A percentile compares a stretch with the other conserved stretches of the same genome.
phyloP scores from a whole-genome alignment of 2,329 filamentous ascomycete genomes.

The Colletotrichum cereale region DNA sequence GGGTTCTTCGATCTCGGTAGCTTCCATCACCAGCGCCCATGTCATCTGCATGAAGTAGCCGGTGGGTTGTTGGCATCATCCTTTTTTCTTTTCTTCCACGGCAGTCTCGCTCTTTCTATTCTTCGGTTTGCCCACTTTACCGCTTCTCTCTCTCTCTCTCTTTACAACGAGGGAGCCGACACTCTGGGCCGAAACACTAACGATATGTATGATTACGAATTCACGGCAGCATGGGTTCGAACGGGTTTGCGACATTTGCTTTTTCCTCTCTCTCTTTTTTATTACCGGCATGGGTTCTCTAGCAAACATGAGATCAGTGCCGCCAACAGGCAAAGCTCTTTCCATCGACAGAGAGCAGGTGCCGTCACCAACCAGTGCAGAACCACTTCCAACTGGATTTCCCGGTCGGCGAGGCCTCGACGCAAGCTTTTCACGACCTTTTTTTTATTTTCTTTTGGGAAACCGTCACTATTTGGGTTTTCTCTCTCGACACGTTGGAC shows the following conservation, averaged over 20 bases:
- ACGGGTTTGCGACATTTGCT: not conserved
- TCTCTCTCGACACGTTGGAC: constrained; percentile 4
- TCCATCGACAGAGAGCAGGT: not conserved
- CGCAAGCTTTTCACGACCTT: not conserved
- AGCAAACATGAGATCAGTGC: not conserved
- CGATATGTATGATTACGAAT: not conserved
- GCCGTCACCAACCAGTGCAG: not conserved
- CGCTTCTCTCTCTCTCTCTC: not conserved
- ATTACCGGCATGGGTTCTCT: not conserved
- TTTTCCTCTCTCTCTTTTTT: not conserved
- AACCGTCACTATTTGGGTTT: constrained; percentile 1
- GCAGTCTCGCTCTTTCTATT: not conserved
- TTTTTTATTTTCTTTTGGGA: not conserved
- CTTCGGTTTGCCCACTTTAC: not conserved
- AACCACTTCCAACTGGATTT: not conserved
- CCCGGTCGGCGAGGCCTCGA: not conserved
- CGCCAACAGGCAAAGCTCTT: not conserved
- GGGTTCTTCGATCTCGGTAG: constrained; percentile 58
- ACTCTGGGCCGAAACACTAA: not conserved
- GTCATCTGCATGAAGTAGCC: constrained; percentile 59
- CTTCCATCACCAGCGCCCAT: constrained; percentile 59
- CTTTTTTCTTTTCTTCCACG: not conserved
- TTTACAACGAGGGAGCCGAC: not conserved
- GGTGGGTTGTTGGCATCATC: not conserved
- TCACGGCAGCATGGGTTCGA: not conserved